Evolutionary conservation across 768 basidiomycete genomes (phyloP).

Genomic region (Clavulina sp.): DNA sequence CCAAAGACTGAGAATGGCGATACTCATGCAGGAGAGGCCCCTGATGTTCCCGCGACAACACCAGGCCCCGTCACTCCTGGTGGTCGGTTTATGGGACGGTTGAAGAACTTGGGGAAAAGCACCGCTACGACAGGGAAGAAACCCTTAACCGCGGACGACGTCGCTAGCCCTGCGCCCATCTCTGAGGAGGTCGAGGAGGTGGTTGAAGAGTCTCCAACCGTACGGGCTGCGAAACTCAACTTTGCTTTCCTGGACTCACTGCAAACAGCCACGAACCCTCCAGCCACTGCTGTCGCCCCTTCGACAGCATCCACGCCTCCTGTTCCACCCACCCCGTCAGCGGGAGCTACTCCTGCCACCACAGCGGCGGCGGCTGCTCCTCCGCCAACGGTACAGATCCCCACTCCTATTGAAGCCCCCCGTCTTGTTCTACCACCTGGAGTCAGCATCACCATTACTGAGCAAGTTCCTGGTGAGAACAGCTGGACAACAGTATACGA

Average conservation of each 20-base stretch:
- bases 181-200: constrained; percentile 17
- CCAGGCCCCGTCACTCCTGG: constrained; percentile 34
- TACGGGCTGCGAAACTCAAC: background rate
- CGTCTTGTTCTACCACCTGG: constrained; percentile 37
- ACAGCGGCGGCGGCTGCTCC: too few relatives aligned
- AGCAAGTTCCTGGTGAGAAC: constrained; percentile 41
- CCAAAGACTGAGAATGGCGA: too few relatives aligned
- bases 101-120: constrained; percentile 60
- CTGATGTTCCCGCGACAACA: constrained; percentile 17
- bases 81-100: constrained; percentile 56
- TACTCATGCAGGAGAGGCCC: constrained; percentile 19
- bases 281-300: too few relatives aligned
- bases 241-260: background rate
- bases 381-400: constrained; percentile 31
- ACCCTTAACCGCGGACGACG: constrained; percentile 18
- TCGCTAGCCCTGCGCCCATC: constrained; percentile 16
- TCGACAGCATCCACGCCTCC: too few relatives aligned
- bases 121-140: too few relatives aligned
- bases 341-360: too few relatives aligned
- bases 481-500: constrained; percentile 62
- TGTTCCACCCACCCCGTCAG: too few relatives aligned
- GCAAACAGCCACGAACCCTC: too few relatives aligned
- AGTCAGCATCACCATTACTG: constrained; percentile 58
- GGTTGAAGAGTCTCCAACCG: background rate
- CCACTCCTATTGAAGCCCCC: constrained; percentile 56